Evolutionary conservation across 192 early-diverging fungal species (phyloP), one percentile per base, ranked within the genome.

Genomic region (Umbelopsis ramanniana): DNA sequence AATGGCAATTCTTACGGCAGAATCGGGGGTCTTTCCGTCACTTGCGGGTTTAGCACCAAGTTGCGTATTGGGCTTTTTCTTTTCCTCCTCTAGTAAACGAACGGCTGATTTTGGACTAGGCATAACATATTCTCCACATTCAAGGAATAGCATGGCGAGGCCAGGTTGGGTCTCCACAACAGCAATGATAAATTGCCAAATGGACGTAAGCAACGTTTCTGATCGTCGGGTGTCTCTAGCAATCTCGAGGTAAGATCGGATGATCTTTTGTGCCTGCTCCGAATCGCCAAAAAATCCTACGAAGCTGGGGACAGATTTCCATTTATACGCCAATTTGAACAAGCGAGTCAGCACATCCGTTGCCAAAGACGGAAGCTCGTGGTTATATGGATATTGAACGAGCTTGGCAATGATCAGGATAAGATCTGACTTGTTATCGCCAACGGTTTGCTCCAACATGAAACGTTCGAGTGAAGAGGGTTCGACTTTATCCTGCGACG

Each of bases 121-220:
- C 76, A 75, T 69, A 55, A 75, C 69, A 8, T 55, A 60, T 43
- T 75, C 74, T 3, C 74, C 74, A 68, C 66, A 72, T 37, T 79
- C 77, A 21, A 79, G 57, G 43, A 79, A 79, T 12, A 83, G 46
- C 46, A 78, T 72, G 1, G 77, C 78, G 3, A 87, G 66, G 22
- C 81, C 83, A 10, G 83, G 75, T 29, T 85, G 84, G 0, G 74
- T 78, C 33, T 83, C 75, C n/a, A 84, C 35, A 8, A 82, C 57
- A 45, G 81, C 68, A 24, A 81, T 80, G 48, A 88, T 76, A 12
- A 88, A 77, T 40, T 79, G 79, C 81, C 84, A 84, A 14, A 85
- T 80, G 3, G 82, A 77, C 33, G 77, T 66, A 7, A 79, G 33
- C 2, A 79, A 14, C 17, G 21, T 14, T 33, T 79, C 77, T 6